Evolutionary conservation across 1,284 basidiomycete species (phyloP), one percentile per base, ranked within the genome.

Genomic region (Apiotrichum porosum): DNA sequence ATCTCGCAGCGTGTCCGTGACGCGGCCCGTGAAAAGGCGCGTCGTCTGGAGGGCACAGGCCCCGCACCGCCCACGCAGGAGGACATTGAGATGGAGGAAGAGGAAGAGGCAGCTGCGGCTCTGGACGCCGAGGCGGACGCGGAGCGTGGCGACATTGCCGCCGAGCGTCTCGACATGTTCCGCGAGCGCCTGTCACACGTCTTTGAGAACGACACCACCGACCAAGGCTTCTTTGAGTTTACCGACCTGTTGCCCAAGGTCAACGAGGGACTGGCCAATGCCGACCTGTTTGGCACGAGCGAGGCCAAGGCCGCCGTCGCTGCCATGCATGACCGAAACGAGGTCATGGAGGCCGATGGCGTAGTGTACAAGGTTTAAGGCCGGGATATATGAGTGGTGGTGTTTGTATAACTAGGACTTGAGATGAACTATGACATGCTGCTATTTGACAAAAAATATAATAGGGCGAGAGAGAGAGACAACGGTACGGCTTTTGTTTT

Each of bases 271-370:
- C 71, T 94, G 39, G 65, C 79, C 15, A 80, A 81, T 2, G 80
- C 81, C 32, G 78, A 79, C 18, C 74, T 91, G 38, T 97, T 91
- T 67, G 84, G 85, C 9, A 84, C 82, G 1, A 78, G 78, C 19
- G 93, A 97, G 71, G 93, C 87, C 8, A 82, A 79, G 18, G 77
- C 78, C 49, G 84, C 85, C 37, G 84, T 86, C 49, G 77, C 82
- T 55, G 73, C 76, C 38, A 97, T 97, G 93, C 79, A 82, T 43
- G 83, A 86, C 35, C 79, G 79, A 21, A 87, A 92, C 61, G 85
- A 93, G 71, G 76, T 97, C 58, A 91, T 97, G 88, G 80, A 90
- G 60, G 83, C 83, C 51, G 87, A 86, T 35, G 86, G 83, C 22
- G 81, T 85, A 45, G 79, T 91, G 47, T 73, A 73, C 58, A 68